A percentile compares a stretch with the other conserved stretches of the same genome.
These are phyloP conservation scores for Mallotus nudiflorus DNA, from an alignment of 345 rosid species.

Conservation along the genomic window DNA sequence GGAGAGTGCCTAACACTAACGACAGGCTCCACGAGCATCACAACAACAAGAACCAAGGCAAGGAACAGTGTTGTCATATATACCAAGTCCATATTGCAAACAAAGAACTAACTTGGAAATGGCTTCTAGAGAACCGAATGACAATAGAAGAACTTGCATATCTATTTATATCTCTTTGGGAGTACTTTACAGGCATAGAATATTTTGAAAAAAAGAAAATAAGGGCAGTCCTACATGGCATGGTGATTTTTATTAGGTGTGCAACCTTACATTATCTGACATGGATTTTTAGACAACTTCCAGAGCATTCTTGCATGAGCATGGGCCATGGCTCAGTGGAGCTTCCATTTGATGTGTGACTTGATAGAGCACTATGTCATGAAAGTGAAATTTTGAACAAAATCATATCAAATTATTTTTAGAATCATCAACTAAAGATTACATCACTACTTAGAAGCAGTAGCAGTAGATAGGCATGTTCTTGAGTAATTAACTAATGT, in stretches of 20 bases:
- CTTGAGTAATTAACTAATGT: background rate
- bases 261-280: slow-evolving; percentile 32
- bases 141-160: slow-evolving; percentile 15
- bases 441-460: background rate
- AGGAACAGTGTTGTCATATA: slow-evolving; percentile 6
- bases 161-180: slow-evolving; percentile 53
- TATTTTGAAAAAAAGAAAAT: slow-evolving; percentile 19
- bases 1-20: slow-evolving; percentile 24
- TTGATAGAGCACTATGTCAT: slow-evolving; percentile 19
- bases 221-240: slow-evolving; percentile 42
- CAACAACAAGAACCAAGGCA: slow-evolving; percentile 22
- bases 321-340: slow-evolving; percentile 30
- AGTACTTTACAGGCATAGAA: background rate
- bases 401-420: background rate
- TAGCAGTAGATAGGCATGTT: background rate
- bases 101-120: background rate
- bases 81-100: slow-evolving; percentile 21
- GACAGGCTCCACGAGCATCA: slow-evolving; percentile 21
- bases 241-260: slow-evolving; percentile 1
- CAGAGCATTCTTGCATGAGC: slow-evolving; percentile 32
- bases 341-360: slow-evolving; percentile 25
- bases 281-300: slow-evolving; percentile 28
- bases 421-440: background rate
- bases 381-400: background rate
- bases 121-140: slow-evolving; percentile 16